These are phyloP conservation scores for Rosa rugosa DNA, from an alignment of 306 rosid genomes.

Conservation along the genomic window DNA sequence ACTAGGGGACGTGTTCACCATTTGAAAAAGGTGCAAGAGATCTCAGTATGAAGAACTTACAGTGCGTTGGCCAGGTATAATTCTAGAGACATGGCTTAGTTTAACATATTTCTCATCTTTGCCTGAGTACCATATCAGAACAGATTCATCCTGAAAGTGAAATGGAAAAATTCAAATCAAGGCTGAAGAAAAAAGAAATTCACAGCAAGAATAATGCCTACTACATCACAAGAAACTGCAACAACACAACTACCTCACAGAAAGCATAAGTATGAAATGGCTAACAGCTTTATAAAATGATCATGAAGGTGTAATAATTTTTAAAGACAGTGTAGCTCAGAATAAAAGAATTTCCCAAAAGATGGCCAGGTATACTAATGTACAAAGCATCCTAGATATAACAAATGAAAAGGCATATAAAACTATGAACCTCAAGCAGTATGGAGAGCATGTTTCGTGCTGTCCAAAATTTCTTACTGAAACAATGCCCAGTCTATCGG, in stretches of 20 bases:
- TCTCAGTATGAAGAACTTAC: conserved; percentile 28
- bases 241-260: neutral
- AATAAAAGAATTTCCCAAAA: neutral
- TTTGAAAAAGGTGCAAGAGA: neutral
- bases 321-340: neutral
- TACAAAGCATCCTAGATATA: neutral
- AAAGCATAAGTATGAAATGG: neutral
- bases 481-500: neutral
- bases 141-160: too few relatives aligned
- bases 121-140: too few relatives aligned
- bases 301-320: neutral
- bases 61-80: conserved; percentile 95
- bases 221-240: neutral
- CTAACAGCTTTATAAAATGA: neutral
- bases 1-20: conserved; percentile 4
- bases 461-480: neutral
- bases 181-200: neutral
- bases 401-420: neutral
- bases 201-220: neutral
- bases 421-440: neutral
- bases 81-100: conserved; percentile 78
- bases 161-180: too few relatives aligned
- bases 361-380: neutral
- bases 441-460: neutral
- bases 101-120: too few relatives aligned